Conservation (phyloP, 1,139 yeast species). For the Blastobotrys capitulatus region DNA sequence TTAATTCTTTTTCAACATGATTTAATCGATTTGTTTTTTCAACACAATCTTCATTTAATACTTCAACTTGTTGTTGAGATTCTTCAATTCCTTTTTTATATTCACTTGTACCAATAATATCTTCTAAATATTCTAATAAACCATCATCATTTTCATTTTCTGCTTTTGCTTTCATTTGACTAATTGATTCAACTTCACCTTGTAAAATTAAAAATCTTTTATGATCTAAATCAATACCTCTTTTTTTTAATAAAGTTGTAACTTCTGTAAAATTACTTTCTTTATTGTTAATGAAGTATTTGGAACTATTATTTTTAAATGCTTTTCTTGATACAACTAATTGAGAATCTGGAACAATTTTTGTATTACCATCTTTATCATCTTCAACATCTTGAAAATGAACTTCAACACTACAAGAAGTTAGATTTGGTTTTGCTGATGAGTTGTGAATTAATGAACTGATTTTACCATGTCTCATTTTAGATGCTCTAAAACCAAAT, state of each 20-base stretch:
- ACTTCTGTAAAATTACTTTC: conserved; percentile 76
- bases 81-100: conserved; percentile 76
- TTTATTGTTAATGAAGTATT: conserved; percentile 66
- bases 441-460: conserved; percentile 84
- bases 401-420: conserved; percentile 87
- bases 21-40: conserved; percentile 79
- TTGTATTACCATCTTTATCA: conserved; percentile 40
- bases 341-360: conserved; percentile 49
- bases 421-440: conserved; percentile 63
- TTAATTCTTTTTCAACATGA: conserved; percentile 72
- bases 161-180: conserved; percentile 98
- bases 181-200: conserved; percentile 97
- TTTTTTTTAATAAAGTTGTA: conserved; percentile 62
- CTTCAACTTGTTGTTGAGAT: conserved; percentile 53
- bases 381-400: conserved; percentile 79
- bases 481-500: conserved; percentile 92
- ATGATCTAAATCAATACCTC: conserved; percentile 93
- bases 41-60: conserved; percentile 67
- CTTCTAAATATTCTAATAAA: conserved; percentile 85
- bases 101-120: conserved; percentile 88
- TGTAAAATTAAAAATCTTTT: conserved; percentile 90
- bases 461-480: conserved; percentile 93
- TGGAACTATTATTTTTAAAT: conserved; percentile 66
- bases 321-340: conserved; percentile 79
- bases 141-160: conserved; percentile 94